These are phyloP conservation scores for Ustulina deusta DNA, from an alignment of 2,329 filamentous ascomycete genomes.

Conservation along the genomic window DNA sequence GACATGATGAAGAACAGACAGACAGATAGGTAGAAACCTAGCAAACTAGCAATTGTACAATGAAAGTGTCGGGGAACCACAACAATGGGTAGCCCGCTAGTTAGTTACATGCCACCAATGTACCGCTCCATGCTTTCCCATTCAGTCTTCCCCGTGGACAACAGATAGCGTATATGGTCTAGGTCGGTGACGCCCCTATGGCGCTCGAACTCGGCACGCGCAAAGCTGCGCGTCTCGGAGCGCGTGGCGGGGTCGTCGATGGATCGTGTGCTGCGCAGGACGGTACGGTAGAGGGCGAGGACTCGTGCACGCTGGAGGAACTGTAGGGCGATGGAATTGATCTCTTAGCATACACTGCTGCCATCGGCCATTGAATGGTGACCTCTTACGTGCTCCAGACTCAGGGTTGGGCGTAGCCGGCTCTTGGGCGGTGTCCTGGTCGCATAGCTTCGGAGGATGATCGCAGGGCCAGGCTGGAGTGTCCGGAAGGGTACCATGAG, in stretches of 20 bases:
- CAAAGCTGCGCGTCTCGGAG: constrained; percentile 68
- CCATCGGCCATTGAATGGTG: background rate
- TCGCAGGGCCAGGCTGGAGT: constrained; percentile 35
- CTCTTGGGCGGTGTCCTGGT: constrained; percentile 48
- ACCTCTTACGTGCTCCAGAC: constrained; percentile 68
- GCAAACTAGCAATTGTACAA: constrained; percentile 13
- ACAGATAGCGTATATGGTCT: constrained; percentile 70
- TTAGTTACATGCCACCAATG: constrained; percentile 60
- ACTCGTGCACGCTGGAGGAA: constrained; percentile 69
- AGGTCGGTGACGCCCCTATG: constrained; percentile 67
- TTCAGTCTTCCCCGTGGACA: constrained; percentile 74
- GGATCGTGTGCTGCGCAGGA: constrained; percentile 65
- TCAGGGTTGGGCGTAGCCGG: constrained; percentile 60
- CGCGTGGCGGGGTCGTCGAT: constrained; percentile 65
- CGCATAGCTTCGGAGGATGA: constrained; percentile 54
- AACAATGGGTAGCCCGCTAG: background rate
- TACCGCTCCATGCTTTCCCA: constrained; percentile 73
- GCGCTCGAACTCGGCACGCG: constrained; percentile 71
- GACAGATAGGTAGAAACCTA: constrained; percentile 1
- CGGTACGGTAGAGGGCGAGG: constrained; percentile 68
- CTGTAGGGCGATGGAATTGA: constrained; percentile 51
- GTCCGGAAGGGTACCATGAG: constrained; percentile 44
- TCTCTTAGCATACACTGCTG: constrained; percentile 20
- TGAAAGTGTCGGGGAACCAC: background rate
- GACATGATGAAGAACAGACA: constrained; percentile 3